Evolutionary conservation across 768 basidiomycete species (phyloP).

Genomic region (Leccinellum rugosiceps): DNA sequence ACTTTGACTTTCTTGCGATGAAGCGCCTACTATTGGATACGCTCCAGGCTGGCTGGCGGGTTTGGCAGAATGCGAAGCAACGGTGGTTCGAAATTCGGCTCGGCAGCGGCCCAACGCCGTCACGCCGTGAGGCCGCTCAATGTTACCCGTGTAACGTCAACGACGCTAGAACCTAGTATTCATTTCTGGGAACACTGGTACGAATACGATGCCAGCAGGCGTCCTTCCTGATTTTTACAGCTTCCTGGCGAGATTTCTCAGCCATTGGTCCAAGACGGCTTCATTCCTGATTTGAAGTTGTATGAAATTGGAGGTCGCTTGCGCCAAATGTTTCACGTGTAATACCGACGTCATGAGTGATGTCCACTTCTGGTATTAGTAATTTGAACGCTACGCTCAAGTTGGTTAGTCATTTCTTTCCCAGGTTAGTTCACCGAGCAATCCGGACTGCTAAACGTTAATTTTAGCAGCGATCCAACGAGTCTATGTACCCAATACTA

Average conservation of each 20-base stretch:
- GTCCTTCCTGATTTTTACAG: neutral
- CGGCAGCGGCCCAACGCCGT: slow-evolving; percentile 1
- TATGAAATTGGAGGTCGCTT: neutral
- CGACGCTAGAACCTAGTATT: slow-evolving; percentile 1
- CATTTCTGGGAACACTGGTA: neutral
- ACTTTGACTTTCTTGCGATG: neutral
- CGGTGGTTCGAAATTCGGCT: neutral
- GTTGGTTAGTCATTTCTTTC: neutral
- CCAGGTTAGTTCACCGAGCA: too few relatives aligned
- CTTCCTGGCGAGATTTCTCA: neutral
- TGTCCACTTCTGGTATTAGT: neutral
- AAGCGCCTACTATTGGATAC: neutral
- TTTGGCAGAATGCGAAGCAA: neutral
- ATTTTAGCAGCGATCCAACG: too few relatives aligned
- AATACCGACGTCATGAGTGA: slow-evolving; percentile 17
- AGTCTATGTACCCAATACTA: neutral
- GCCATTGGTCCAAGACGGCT: neutral
- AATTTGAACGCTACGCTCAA: neutral
- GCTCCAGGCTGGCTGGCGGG: too few relatives aligned
- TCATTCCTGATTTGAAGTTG: neutral
- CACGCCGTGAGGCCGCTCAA: slow-evolving; percentile 16
- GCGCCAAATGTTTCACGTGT: slow-evolving; percentile 30
- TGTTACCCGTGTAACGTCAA: slow-evolving; percentile 31
- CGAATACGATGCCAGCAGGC: neutral
- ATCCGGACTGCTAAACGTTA: too few relatives aligned